Percentiles rank a stretch among this genome's conserved stretches.
Evolutionary conservation across 2,329 filamentous ascomycete genomes (phyloP).

Genomic region (Monosporascus sp.): DNA sequence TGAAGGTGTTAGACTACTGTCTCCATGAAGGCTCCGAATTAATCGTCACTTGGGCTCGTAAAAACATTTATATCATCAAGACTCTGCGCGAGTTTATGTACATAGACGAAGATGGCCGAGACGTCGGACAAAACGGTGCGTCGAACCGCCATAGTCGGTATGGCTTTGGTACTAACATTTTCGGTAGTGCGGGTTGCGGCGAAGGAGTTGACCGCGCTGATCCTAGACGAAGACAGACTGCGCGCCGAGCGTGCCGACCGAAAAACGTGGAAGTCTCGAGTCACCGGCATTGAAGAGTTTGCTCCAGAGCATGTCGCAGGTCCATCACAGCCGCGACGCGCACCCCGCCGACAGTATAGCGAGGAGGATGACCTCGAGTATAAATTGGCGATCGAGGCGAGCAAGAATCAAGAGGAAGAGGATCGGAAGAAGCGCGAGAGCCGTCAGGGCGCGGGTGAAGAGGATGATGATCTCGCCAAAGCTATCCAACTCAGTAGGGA

Average conservation of each 20-base stretch:
- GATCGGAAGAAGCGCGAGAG: slow-evolving; percentile 70
- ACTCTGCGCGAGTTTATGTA: slow-evolving; percentile 96
- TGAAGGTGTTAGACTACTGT: slow-evolving; percentile 97
- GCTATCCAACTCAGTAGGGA: slow-evolving; percentile 92
- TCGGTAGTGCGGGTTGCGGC: slow-evolving; percentile 82
- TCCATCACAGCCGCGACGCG: slow-evolving; percentile 34
- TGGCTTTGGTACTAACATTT: slow-evolving; percentile 22
- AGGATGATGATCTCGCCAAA: slow-evolving; percentile 88
- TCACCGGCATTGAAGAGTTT: slow-evolving; percentile 86
- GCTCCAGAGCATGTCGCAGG: slow-evolving; percentile 40
- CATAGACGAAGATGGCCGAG: slow-evolving; percentile 88
- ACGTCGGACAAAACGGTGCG: slow-evolving; percentile 94
- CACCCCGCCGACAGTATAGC: slow-evolving; percentile 44
- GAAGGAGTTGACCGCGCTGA: slow-evolving; percentile 88
- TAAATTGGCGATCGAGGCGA: slow-evolving; percentile 85
- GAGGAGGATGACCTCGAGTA: slow-evolving; percentile 87
- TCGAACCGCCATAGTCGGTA: slow-evolving; percentile 14
- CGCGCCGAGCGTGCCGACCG: slow-evolving; percentile 86
- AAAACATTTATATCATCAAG: slow-evolving; percentile 99
- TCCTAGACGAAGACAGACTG: slow-evolving; percentile 89
- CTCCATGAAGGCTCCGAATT: slow-evolving; percentile 95
- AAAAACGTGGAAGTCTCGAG: slow-evolving; percentile 94
- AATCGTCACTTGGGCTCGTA: slow-evolving; percentile 94
- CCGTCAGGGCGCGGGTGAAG: slow-evolving; percentile 45
- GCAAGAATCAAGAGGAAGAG: slow-evolving; percentile 91